Evolutionary conservation across 75 land plant species (phyloP), one percentile per base, ranked within the genome.

Genomic region (Gnetum montanum): DNA sequence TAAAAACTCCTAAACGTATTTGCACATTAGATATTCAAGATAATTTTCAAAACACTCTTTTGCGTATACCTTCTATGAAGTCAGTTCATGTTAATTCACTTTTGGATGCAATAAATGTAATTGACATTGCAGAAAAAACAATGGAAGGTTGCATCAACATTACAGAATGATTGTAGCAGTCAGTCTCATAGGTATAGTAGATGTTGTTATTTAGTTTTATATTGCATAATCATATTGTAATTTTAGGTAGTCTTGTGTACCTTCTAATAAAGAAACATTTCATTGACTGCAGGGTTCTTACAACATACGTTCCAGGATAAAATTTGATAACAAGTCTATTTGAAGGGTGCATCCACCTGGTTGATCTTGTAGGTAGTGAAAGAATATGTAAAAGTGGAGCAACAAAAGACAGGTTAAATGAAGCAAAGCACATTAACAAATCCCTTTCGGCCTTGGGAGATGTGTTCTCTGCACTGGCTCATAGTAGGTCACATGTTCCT

Each of bases 281-380:
- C 19, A 46, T 64, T 62, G 16, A 63, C 22, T 65, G 58, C 73
- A 87, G 92, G 64, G 88, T 88, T 31, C 57, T 87, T 57, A 87
- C 88, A 2, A 80, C 84, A 45, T 88, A 87, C 65, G 82, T 87
- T 45, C 84, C 83, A 63, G 92, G 92, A 46, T 68, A 61, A 69
- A 88, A 87, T 43, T 31, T 77, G 31, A 74, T 74, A 44, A 43
- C 68, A 8, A 66, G 71, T 30, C 84, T n/a, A n/a, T n/a, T 80
- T 49, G 88, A 81, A 46, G 92, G 96, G 26, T 82, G 80, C 11
- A 67, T 92, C 66, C 96, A 89, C 69, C 61, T 92, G 38, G 94
- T 92, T 64, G 97, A 92, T 61, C 73, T 92, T 40, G 97, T 90
- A 10, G 97, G 97, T 55, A 85, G 92, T 72, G 92, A 87, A 54